Conservation (phyloP, 2,329 filamentous ascomycete genomes). For the Claviceps sorghi region DNA sequence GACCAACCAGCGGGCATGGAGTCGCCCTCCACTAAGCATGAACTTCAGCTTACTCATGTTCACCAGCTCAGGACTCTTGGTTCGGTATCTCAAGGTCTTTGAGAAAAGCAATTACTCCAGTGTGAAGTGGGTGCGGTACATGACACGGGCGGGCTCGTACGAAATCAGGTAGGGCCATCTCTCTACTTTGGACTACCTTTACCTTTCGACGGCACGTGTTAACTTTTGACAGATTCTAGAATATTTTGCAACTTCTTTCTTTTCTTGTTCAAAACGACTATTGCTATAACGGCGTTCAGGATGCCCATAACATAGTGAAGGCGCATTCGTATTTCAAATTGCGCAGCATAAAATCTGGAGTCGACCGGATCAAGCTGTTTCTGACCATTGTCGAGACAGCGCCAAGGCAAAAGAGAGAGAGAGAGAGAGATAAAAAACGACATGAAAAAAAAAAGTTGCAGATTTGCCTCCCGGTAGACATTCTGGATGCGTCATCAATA, state of each 20-base stretch:
- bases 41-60: conserved; percentile 97
- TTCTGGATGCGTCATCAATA: not conserved
- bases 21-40: conserved; percentile 76
- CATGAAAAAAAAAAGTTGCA: too few species aligned
- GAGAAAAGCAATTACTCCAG: conserved; percentile 98
- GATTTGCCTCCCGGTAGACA: not conserved
- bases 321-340: not conserved
- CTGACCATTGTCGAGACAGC: not conserved
- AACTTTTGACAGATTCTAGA: conserved; percentile 20
- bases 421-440: too few species aligned
- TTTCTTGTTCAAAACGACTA: not conserved
- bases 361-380: not conserved
- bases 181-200: not conserved
- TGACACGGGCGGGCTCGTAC: conserved; percentile 95
- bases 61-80: conserved; percentile 80
- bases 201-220: conserved; percentile 1
- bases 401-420: not conserved
- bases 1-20: conserved; percentile 98
- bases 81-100: conserved; percentile 94
- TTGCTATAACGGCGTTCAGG: conserved; percentile 2
- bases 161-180: conserved; percentile 59
- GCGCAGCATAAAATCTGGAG: not conserved
- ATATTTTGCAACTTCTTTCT: not conserved
- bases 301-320: not conserved
- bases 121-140: conserved; percentile 98